Evolutionary conservation across 2,329 filamentous ascomycete species (phyloP), one percentile per base, ranked within the genome.

Genomic region (Dactylellina drechsleri): DNA sequence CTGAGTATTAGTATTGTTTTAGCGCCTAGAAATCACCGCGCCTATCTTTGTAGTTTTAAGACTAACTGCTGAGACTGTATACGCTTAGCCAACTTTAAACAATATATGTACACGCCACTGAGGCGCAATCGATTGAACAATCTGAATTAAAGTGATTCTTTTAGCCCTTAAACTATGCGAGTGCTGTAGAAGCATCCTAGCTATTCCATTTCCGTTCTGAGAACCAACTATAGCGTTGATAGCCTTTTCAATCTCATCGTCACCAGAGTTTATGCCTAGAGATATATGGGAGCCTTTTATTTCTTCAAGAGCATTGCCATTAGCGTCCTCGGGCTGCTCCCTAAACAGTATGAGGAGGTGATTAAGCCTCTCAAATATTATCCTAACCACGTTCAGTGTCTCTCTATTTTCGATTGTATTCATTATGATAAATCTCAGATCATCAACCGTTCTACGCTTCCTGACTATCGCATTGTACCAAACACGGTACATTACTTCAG

Each of bases 401-500:
- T 45, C 41, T 2, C 2, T 3, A 16, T 45, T 16, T 4, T 4
- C 12, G n/a, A 45, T 10, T 4, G 4, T 4, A 13, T 45, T 16
- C 12, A 45, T 15, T 15, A 45, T 45, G 4, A 45, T 10, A 45
- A 4, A 45, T 45, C n/a, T 45, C 2, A 45, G 41, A 45, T 10
- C 13, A 16, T 13, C 41, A 45, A 45, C 13, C 13, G 12, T 45
- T 45, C 4, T 45, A 10, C 41, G 2, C 2, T 45, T 45, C 41
- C 41, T 3, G 26, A 3, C 3, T 7, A 28, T 18, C 8, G 43
- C 52, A 26, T 71, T 47, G 15, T 61, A 56, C 60, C 54, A 73
- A 41, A 66, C 15, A n/a, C 68, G 53, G 43, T 54, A 73, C 15
- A 73, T 20, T 5, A 73, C 66, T n/a, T 73, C 68, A 2, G 68